Evolutionary conservation across 2,329 filamentous ascomycete species (phyloP), one percentile per base, ranked within the genome.

Genomic region (Cladosporium sp.): DNA sequence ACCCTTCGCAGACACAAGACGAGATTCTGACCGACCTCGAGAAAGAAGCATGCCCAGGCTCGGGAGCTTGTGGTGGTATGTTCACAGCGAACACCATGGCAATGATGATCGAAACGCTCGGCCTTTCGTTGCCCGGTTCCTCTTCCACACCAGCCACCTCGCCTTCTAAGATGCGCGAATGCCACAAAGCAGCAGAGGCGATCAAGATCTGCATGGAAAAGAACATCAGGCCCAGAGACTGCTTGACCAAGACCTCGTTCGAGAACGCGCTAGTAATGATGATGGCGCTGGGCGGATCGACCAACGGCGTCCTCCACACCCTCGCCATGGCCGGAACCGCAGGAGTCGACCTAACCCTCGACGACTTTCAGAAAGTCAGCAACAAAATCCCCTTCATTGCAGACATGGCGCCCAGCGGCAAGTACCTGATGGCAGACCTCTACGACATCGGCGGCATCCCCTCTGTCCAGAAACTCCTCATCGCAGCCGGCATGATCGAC

Each of bases 1-100:
- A 88, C 65, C 85, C 85, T 2, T 87, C 88, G 59, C 89, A 90
- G 68, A 90, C 84, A 0, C 86, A 90, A 62, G 87, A 88, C 66
- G 91, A 96, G 72, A 92, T 96, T 65, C 87, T 96, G 82, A 87
- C 90, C 32, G 94, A 97, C 76, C 87, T 96, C 59, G 91, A 93
- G 80, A 83, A 82, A 69, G 86, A 95, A 74, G 89, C 92, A 2
- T 96, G 93, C 76, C 90, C 90, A 0, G 87, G 88, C 10, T 87
- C 88, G 1, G 92, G 92, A 34, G 93, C 92, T 0, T 96, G 92
- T 70, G 92, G 92, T 57, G 92, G 93, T 21, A 96, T 96, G 93
- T 97, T 93, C 81, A 97, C 93, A 0, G 93, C 93, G 70, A 96
- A 96, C 80, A 96, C 92, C 28, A 94, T 97, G 92, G 91, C 92